A percentile compares a stretch with the other conserved stretches of the same genome.
Conservation (phyloP, 106 monocot genomes). For the Chionographis japonica region DNA sequence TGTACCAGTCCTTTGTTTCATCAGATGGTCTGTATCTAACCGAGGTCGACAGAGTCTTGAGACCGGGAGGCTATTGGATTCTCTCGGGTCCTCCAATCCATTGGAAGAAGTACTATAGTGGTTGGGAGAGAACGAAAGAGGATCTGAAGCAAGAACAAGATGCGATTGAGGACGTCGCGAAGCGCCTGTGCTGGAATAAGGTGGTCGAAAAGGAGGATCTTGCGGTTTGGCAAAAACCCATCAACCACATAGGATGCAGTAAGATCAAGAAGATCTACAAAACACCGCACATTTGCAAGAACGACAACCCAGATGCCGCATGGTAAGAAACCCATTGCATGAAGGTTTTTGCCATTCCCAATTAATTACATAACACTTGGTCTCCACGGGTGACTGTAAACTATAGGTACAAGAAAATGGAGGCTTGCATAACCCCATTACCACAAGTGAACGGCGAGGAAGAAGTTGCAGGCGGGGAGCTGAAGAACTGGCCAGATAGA, state of each 20-base stretch:
- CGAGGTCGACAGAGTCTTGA: slow-evolving; percentile 53
- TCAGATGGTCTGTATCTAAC: slow-evolving; percentile 53
- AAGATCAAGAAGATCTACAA: slow-evolving; percentile 11
- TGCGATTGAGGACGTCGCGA: slow-evolving; percentile 39
- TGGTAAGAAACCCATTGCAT: slow-evolving; percentile 14
- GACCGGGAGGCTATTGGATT: slow-evolving; percentile 62
- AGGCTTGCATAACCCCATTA: slow-evolving; percentile 41
- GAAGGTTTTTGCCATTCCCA: too few relatives aligned
- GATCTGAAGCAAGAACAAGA: slow-evolving; percentile 60
- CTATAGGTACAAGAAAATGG: slow-evolving; percentile 42
- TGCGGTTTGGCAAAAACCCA: slow-evolving; percentile 52
- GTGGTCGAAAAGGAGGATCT: slow-evolving; percentile 46
- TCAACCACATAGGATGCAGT: slow-evolving; percentile 42
- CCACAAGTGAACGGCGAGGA: slow-evolving; percentile 20
- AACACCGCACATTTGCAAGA: slow-evolving; percentile 28
- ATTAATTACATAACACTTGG: too few relatives aligned
- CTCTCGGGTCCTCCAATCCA: slow-evolving; percentile 58
- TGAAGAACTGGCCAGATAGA: slow-evolving; percentile 39
- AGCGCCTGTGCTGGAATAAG: slow-evolving; percentile 54
- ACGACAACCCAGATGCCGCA: slow-evolving; percentile 25
- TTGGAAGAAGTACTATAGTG: slow-evolving; percentile 48
- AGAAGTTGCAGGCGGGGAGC: slow-evolving; percentile 30
- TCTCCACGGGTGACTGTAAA: not conserved
- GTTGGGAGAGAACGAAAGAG: slow-evolving; percentile 52
- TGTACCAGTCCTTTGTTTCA: not conserved